Conservation (phyloP, 1,139 yeast genomes). For the Ogataea hybrid region DNA sequence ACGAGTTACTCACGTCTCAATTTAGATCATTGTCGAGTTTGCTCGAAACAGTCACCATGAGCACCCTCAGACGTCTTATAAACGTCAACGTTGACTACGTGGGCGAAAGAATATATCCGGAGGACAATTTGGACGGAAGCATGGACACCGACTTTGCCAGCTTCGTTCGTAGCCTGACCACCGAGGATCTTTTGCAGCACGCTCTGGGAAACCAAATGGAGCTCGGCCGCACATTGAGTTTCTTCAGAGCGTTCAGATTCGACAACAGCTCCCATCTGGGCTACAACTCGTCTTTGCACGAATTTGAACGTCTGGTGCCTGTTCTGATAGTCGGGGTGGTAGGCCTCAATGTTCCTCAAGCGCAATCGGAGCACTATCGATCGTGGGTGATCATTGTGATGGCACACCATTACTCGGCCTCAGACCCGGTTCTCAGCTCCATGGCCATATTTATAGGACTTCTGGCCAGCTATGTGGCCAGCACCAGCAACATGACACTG, state of each 20-base stretch:
- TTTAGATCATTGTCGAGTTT: slow-evolving; percentile 26
- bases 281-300: slow-evolving; percentile 14
- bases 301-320: slow-evolving; percentile 38
- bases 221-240: slow-evolving; percentile 37
- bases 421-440: slow-evolving; percentile 24
- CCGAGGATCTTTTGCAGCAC: slow-evolving; percentile 23
- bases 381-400: slow-evolving; percentile 30
- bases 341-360: slow-evolving; percentile 19
- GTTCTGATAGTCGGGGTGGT: slow-evolving; percentile 56
- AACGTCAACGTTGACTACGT: slow-evolving; percentile 13
- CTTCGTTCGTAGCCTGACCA: slow-evolving; percentile 21
- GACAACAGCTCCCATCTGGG: slow-evolving; percentile 30
- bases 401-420: slow-evolving; percentile 27
- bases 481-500: slow-evolving; percentile 14
- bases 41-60: slow-evolving; percentile 26
- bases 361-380: slow-evolving; percentile 15
- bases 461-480: slow-evolving; percentile 22
- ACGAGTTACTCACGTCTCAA: slow-evolving; percentile 19
- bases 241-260: slow-evolving; percentile 56
- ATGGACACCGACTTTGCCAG: slow-evolving; percentile 24
- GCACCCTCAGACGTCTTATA: slow-evolving; percentile 23
- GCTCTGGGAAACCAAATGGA: slow-evolving; percentile 23
- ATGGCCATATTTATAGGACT: slow-evolving; percentile 26
- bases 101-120: slow-evolving; percentile 25
- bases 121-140: slow-evolving; percentile 5